Evolutionary conservation across 352 stramenopile genomes (phyloP), one percentile per base, ranked within the genome.

Genomic region (Nothophytophthora sp.): DNA sequence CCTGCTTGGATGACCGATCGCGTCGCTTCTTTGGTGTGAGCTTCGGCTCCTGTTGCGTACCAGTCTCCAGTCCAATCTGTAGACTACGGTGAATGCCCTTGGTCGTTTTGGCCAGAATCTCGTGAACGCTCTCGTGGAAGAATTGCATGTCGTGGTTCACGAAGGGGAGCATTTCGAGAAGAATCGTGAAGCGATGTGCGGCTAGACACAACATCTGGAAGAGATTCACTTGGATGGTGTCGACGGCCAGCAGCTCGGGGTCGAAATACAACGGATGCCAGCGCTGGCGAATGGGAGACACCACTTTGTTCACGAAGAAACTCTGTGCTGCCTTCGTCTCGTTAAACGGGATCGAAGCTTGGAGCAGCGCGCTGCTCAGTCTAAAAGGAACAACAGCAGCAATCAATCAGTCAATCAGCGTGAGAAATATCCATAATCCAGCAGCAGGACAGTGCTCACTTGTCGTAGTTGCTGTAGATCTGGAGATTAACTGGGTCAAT

Each of bases 381-480:
- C 66, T 76, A 30, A 23, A 48, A 1, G 9, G 37, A 4, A 42
- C 13, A 39, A 39, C 7, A 46, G 23, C 25, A 37, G 10, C 7
- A 39, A 30, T 15, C 9, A 45, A 23, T 25, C 13, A 20, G 18
- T 61, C 39, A 68, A 24, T 6, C 2, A 30, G 11, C 27, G 50
- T 18, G 10, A 2, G 0, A 35, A 46, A 55, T 19, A 45, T 36
- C 12, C 22, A 22, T 12, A 13, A 30, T 15, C 28, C 18, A n/a
- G 13, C 20, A 48, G 15, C 0, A 1, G 42, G 28, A 30, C 13
- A 34, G 2, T 19, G 56, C 73, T 33, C 68, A 90, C 78, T 87
- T 90, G 48, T 90, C 76, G 49, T 90, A 92, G 67, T 88, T 90
- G 34, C 85, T 68, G 54, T 81, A 81, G 29, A 92, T 46, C 47